Conservation (phyloP, 768 basidiomycete species). For the Rhizopogon vesiculosus region DNA sequence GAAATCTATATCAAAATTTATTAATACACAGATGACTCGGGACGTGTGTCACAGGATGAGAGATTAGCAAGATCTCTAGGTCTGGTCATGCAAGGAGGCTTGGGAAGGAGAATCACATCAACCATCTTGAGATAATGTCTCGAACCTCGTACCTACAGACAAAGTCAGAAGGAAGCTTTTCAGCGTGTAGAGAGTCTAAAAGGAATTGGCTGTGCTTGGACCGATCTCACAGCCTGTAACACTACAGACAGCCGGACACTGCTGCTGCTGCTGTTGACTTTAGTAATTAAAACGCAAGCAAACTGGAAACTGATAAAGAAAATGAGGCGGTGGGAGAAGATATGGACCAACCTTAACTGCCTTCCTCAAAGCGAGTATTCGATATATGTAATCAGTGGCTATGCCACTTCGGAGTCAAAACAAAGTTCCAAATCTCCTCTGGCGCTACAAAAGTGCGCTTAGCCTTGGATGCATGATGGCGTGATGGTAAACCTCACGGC, state of each 20-base stretch:
- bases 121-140: not conserved
- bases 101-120: slow-evolving; percentile 1
- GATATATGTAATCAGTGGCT: slow-evolving; percentile 18
- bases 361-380: too few relatives aligned
- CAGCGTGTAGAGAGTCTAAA: not conserved
- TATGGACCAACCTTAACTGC: too few relatives aligned
- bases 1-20: slow-evolving; percentile 1
- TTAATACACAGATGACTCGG: slow-evolving; percentile 12
- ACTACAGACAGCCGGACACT: not conserved
- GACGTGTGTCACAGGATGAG: slow-evolving; percentile 3
- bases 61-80: not conserved
- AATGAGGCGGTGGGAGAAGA: slow-evolving; percentile 8
- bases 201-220: not conserved
- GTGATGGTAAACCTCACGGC: too few relatives aligned
- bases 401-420: not conserved
- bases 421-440: too few relatives aligned
- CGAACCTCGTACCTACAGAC: not conserved
- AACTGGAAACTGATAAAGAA: not conserved
- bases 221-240: not conserved
- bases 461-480: not conserved
- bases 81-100: slow-evolving; percentile 5
- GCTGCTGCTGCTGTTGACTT: not conserved
- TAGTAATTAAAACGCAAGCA: not conserved
- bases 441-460: too few relatives aligned
- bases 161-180: not conserved